phyloP scores from a whole-genome alignment of 2,329 filamentous ascomycete species.

The Phaeoacremonium minimum region DNA sequence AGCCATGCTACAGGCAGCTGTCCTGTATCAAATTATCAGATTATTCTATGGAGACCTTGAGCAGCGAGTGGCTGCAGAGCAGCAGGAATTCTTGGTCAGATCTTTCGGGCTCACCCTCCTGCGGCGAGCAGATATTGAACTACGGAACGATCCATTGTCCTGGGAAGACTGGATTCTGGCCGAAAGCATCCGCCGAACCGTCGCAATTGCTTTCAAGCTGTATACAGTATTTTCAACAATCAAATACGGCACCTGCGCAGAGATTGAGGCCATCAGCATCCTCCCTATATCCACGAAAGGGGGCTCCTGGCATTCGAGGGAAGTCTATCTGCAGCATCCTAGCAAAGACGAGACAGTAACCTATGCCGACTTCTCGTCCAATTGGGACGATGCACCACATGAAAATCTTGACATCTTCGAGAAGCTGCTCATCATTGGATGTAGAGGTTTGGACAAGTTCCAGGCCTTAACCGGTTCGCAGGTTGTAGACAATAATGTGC shows the following conservation, averaged over 20 bases:
- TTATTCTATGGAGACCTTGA: slow-evolving; percentile 5
- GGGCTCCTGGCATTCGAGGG: slow-evolving; percentile 2
- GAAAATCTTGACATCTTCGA: neutral
- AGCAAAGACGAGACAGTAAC: neutral
- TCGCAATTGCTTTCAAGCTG: slow-evolving; percentile 7
- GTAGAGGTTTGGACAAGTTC: too few relatives aligned
- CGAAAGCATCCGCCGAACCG: slow-evolving; percentile 8
- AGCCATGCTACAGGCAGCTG: slow-evolving; percentile 5
- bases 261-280: slow-evolving; percentile 1
- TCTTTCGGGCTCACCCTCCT: slow-evolving; percentile 4
- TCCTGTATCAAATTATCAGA: slow-evolving; percentile 8
- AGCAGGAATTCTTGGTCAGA: slow-evolving; percentile 4
- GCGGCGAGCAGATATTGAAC: slow-evolving; percentile 3
- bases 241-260: slow-evolving; percentile 1
- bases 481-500: too few relatives aligned
- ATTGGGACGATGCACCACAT: neutral
- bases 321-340: slow-evolving; percentile 2
- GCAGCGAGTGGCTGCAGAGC: slow-evolving; percentile 7
- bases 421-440: neutral
- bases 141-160: neutral
- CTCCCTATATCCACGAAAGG: slow-evolving; percentile 4
- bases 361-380: neutral
- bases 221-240: slow-evolving; percentile 4
- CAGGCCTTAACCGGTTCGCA: too few relatives aligned
- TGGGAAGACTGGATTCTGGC: slow-evolving; percentile 7